A percentile compares a stretch with the other conserved stretches of the same genome.
Evolutionary conservation across 495 filamentous ascomycete species (phyloP).

Genomic region (Articulospora tetracladia): DNA sequence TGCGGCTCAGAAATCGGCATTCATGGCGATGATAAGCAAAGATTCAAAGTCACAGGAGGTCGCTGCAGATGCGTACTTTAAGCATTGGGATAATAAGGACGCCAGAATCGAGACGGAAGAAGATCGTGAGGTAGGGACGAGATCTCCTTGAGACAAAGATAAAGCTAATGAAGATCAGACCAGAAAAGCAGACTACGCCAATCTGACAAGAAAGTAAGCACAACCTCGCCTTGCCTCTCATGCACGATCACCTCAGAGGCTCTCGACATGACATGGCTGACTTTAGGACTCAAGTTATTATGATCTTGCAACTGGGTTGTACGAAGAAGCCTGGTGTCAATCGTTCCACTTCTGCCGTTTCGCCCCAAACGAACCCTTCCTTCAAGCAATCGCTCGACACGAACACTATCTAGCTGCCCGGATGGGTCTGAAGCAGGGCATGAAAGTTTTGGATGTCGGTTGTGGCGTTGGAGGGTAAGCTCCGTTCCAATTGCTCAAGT

Average conservation of each 20-base stretch:
- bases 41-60: slow-evolving; percentile 73
- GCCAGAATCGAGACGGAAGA: slow-evolving; percentile 76
- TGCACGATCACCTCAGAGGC: neutral
- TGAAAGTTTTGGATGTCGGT: slow-evolving; percentile 92
- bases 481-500: neutral
- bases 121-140: slow-evolving; percentile 59
- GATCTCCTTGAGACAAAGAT: neutral
- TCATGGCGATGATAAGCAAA: slow-evolving; percentile 80
- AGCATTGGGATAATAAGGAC: slow-evolving; percentile 94
- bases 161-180: neutral
- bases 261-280: neutral
- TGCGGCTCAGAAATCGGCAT: slow-evolving; percentile 60
- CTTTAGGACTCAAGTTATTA: slow-evolving; percentile 60
- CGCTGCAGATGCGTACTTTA: slow-evolving; percentile 95
- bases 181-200: slow-evolving; percentile 84
- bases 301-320: slow-evolving; percentile 94
- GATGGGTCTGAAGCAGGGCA: slow-evolving; percentile 77
- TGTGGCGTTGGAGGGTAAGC: slow-evolving; percentile 81
- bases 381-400: slow-evolving; percentile 90
- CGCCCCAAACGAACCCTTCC: slow-evolving; percentile 79
- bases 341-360: slow-evolving; percentile 98
- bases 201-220: slow-evolving; percentile 69
- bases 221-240: neutral
- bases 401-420: slow-evolving; percentile 95
- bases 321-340: slow-evolving; percentile 93